These are phyloP conservation scores for Selenicereus undatus DNA, from an alignment of 148 eudicot species.

Conservation along the genomic window DNA sequence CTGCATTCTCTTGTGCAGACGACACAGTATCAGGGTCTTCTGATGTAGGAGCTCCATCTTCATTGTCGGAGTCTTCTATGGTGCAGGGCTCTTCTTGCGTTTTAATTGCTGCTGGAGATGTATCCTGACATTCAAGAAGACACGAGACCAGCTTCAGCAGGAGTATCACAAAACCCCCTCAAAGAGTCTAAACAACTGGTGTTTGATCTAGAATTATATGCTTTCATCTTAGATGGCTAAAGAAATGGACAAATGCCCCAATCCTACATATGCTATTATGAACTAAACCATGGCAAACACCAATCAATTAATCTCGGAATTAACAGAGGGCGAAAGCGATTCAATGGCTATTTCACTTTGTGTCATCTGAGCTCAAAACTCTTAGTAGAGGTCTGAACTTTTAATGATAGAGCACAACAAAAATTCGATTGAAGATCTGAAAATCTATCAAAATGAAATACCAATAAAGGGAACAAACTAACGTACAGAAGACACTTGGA, in stretches of 20 bases:
- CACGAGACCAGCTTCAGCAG: background rate
- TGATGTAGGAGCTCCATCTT: slow-evolving; percentile 11
- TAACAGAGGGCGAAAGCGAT: background rate
- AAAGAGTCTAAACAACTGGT: background rate
- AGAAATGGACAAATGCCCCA: background rate
- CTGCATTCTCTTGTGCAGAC: background rate
- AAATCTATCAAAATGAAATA: no score
- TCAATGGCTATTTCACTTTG: background rate
- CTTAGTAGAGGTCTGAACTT: background rate
- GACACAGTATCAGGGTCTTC: slow-evolving; percentile 5
- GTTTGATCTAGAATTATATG: background rate
- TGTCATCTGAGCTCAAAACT: background rate
- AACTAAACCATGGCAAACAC: background rate
- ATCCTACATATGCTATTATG: background rate
- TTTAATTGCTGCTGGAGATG: background rate
- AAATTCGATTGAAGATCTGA: no score
- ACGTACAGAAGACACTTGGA: background rate
- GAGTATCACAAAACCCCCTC: background rate
- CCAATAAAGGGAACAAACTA: background rate
- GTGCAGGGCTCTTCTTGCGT: slow-evolving; percentile 4
- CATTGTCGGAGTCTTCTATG: slow-evolving; percentile 14
- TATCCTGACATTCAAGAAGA: slow-evolving; percentile 6
- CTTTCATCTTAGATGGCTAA: background rate
- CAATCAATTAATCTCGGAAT: background rate
- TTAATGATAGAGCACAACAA: no score